Base-by-base conservation (phyloP, 495 filamentous ascomycete species). In the Trichocladium antarcticum region DNA sequence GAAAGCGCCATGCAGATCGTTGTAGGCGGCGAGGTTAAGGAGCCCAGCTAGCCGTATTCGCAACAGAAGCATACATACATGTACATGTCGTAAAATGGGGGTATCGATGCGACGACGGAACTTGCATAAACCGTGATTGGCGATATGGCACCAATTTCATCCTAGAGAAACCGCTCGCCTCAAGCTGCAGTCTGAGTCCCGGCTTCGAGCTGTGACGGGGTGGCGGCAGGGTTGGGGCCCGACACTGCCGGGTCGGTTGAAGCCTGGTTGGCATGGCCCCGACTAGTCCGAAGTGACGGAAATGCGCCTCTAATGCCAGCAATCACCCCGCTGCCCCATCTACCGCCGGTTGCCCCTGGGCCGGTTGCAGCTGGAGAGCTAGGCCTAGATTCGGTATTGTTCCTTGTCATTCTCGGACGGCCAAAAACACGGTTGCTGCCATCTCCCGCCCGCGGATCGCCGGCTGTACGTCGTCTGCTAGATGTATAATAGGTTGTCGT, bases 201-300 rank as follows among this genome's bases (percentile, higher is more conserved):
- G 9, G 66, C 58, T 46, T 69, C 66, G 3, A 69, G 59, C 31
- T 66, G 58, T 5, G 66, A 66, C 2, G 64, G 64, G 3, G 66
- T 62, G 9, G 64, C 55, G 4, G 60, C 16, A 0, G 43, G 42
- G 45, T 54, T 56, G 31, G 54, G 42, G 6, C 51, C 55, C 6
- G 59, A 47, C 12, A 28, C 47, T 9, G 35, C 20, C 11, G 55
- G 31, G 19, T 20, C 36, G 21, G 38, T 14, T 21, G 35, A 40
- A 5, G 17, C 36, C 35, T 45, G 28, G 20, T 10, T 29, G 37
- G 49, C 42, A 36, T 32, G 46, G 20, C 12, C 14, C 31, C 51
- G 49, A 15, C 46, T 35, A 22, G 28, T n/a, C 19, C 57, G 43
- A 31, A 62, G 39, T 0, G 29, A 32, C 1, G 50, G 53, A 16